Conservation (phyloP, 73 alveolate species). For the Paramecium biaurelia region DNA sequence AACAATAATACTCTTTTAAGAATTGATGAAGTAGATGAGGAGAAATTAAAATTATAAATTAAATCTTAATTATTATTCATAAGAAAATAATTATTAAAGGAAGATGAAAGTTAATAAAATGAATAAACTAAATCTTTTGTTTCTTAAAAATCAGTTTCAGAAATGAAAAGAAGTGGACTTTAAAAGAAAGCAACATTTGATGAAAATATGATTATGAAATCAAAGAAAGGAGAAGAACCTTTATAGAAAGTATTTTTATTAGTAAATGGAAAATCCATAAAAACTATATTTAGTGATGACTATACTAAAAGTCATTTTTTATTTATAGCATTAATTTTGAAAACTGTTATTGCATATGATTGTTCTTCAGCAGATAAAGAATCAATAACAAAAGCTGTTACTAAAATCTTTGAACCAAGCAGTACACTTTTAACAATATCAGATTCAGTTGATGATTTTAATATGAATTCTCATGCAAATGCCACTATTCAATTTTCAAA, state of each 20-base stretch:
- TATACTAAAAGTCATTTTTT: constrained; percentile 31
- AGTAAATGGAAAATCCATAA: constrained; percentile 17
- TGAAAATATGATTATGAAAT: constrained; percentile 30
- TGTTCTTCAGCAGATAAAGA: constrained; percentile 34
- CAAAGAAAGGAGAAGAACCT: constrained; percentile 36
- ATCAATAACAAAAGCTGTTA: background rate
- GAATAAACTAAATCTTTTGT: background rate
- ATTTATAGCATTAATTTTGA: constrained; percentile 14
- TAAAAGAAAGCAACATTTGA: constrained; percentile 20
- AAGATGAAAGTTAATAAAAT: background rate
- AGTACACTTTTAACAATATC: constrained; percentile 21
- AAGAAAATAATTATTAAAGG: constrained; percentile 34
- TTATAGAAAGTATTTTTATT: background rate
- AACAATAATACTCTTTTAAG: background rate
- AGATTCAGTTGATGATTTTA: constrained; percentile 53
- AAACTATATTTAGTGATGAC: constrained; percentile 22
- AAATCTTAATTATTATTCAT: constrained; percentile 6
- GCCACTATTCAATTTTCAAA: background rate
- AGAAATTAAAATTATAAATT: constrained; percentile 19
- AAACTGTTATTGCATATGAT: constrained; percentile 49
- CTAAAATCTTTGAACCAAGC: background rate
- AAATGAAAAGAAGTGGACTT: constrained; percentile 6
- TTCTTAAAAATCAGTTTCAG: background rate
- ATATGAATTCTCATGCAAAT: constrained; percentile 11
- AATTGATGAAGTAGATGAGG: constrained; percentile 38